A percentile compares a stretch with the other conserved stretches of the same genome.
Evolutionary conservation across 805 yeast genomes (phyloP).

Genomic region (Myxozyma neotropica): DNA sequence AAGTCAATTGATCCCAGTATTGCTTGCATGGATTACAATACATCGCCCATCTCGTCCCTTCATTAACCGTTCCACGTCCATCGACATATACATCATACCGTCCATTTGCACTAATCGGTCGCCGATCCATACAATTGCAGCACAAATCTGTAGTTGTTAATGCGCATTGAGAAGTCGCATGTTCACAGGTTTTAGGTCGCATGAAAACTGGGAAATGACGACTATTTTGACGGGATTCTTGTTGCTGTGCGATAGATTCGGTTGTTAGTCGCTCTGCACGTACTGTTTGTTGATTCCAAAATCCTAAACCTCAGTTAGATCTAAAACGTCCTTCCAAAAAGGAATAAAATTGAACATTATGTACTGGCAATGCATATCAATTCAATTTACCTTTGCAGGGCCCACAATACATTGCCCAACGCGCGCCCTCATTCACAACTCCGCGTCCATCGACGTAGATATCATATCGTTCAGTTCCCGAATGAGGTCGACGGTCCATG

Average conservation of each 20-base stretch:
- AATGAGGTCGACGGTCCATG: conserved; percentile 16
- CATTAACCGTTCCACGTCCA: conserved; percentile 29
- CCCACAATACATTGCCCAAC: conserved; percentile 28
- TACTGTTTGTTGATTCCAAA: conserved; percentile 1
- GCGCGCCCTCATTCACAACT: conserved; percentile 21
- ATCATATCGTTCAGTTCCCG: conserved; percentile 5
- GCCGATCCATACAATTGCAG: conserved; percentile 22
- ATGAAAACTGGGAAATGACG: not conserved
- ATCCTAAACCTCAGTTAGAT: not conserved
- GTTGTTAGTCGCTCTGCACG: not conserved
- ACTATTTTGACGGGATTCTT: not conserved
- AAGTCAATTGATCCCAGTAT: not conserved
- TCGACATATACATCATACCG: conserved; percentile 25
- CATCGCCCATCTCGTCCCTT: conserved; percentile 25
- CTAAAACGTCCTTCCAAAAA: not conserved
- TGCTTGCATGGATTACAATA: conserved; percentile 27
- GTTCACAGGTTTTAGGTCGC: conserved; percentile 19
- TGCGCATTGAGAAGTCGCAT: conserved; percentile 9
- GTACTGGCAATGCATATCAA: not conserved
- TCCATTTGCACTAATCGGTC: conserved; percentile 9
- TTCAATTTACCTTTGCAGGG: conserved; percentile 19
- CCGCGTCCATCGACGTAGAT: conserved; percentile 31
- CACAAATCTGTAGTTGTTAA: conserved; percentile 9
- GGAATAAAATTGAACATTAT: too few species aligned
- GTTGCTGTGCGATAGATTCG: not conserved